Evolutionary conservation across 2,329 filamentous ascomycete genomes (phyloP).

Genomic region (Penicillium polonicum): DNA sequence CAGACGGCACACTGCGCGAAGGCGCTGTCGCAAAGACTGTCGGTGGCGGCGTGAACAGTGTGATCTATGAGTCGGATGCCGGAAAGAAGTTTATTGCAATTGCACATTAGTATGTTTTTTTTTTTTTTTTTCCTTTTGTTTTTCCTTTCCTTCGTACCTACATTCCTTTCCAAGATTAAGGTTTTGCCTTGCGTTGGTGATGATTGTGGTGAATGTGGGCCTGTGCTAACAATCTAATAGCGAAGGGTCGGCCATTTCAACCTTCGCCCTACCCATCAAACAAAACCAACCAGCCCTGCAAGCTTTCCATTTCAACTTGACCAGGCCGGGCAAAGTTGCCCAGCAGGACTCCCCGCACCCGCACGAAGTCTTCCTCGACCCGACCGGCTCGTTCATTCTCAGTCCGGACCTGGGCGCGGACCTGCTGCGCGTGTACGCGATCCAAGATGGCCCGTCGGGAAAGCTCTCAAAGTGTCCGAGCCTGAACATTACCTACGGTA

Average conservation of each 20-base stretch:
- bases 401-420: conserved; percentile 68
- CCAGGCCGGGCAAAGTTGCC: conserved; percentile 36
- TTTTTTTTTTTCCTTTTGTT: neutral
- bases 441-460: conserved; percentile 45
- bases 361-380: conserved; percentile 65
- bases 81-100: conserved; percentile 34
- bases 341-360: conserved; percentile 62
- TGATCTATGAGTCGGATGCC: conserved; percentile 29
- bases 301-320: conserved; percentile 43
- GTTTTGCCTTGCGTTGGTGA: neutral
- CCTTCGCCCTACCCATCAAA: conserved; percentile 31
- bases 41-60: conserved; percentile 36
- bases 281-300: conserved; percentile 30
- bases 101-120: conserved; percentile 39
- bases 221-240: conserved; percentile 20
- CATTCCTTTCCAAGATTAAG: neutral
- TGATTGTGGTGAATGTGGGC: neutral
- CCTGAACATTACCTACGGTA: conserved; percentile 47
- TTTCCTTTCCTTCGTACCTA: no score
- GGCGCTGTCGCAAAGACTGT: conserved; percentile 24
- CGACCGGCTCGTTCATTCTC: conserved; percentile 61
- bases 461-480: conserved; percentile 50
- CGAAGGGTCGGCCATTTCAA: conserved; percentile 34
- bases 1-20: conserved; percentile 24
- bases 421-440: conserved; percentile 58